Base-by-base conservation (phyloP, 192 early-diverging fungal genomes). In the Coemansia sp. region DNA sequence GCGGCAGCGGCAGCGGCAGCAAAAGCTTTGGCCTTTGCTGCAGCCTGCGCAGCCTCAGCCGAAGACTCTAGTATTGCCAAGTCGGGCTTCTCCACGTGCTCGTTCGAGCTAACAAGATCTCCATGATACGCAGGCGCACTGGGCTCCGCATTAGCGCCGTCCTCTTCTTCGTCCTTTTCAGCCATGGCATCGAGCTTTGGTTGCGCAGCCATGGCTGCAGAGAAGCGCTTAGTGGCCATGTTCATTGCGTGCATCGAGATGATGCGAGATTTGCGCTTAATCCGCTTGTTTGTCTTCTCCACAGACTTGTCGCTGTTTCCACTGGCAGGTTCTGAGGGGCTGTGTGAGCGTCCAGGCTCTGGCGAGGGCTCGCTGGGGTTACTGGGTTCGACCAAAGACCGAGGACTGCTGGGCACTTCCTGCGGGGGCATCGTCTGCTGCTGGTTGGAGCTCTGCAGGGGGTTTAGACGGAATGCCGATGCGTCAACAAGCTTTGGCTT, bases 191-290 rank as follows among this genome's bases (percentile, higher is more conserved):
- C 43, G 48, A 59, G 47, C n/a, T n/a, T n/a, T n/a, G n/a, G n/a
- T n/a, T n/a, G n/a, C n/a, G n/a, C n/a, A 5, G 45, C 54, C 1
- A 26, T 30, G 25, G 38, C 29, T 36, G 53, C 61, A 11, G 66
- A 56, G 8, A 56, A 48, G 36, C 51, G 58, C 45, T 60, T 60
- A 30, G 46, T 48, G 25, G 59, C 29, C 49, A 58, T 47, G 3
- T 53, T 41, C 15, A 57, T 46, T 10, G 60, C 50, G 27, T 63
- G 56, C 23, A 64, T 60, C 22, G 71, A 67, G 45, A 63, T 47
- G 24, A 56, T 50, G 40, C 63, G 64, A 38, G 70, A 74, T 51
- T 74, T 67, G 71, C 71, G 71, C 60, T 74, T 67, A 29, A 74
- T 63, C 64, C 64, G 67, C 50, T 67, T 61, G 63, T 32, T 49